A percentile compares a stretch with the other conserved stretches of the same genome.
Evolutionary conservation across 768 basidiomycete species (phyloP).

Genomic region (Amanita subjunquillea): DNA sequence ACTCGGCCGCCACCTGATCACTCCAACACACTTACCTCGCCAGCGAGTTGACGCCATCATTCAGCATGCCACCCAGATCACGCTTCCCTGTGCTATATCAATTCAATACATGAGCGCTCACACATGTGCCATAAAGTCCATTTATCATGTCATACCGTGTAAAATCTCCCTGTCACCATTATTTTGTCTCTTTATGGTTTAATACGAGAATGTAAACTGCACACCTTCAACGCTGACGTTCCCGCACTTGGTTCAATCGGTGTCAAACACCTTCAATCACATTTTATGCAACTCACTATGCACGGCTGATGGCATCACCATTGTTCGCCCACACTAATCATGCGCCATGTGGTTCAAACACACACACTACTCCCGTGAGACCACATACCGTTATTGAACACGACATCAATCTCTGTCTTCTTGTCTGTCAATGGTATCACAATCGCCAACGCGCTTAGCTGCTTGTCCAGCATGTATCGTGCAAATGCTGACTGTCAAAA

Average conservation of each 20-base stretch:
- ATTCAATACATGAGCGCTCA: neutral
- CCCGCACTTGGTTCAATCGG: constrained; percentile 54
- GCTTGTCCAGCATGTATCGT: constrained; percentile 65
- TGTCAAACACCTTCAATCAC: neutral
- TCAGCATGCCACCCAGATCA: constrained; percentile 82
- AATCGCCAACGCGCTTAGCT: constrained; percentile 66
- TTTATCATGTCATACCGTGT: constrained; percentile 46
- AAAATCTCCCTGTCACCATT: constrained; percentile 59
- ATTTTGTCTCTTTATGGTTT: constrained; percentile 3
- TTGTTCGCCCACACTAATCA: constrained; percentile 91
- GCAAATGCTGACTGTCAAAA: constrained; percentile 76
- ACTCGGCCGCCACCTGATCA: neutral
- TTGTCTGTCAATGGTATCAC: constrained; percentile 40
- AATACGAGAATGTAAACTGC: neutral
- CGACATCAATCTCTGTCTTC: constrained; percentile 53
- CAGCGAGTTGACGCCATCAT: constrained; percentile 93
- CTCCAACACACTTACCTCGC: constrained; percentile 39
- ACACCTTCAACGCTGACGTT: constrained; percentile 88
- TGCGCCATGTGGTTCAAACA: neutral
- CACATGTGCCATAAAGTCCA: neutral
- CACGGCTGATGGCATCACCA: constrained; percentile 87
- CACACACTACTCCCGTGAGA: neutral
- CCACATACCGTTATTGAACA: constrained; percentile 67
- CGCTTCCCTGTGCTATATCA: constrained; percentile 81
- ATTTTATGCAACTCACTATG: constrained; percentile 49